phyloP scores from a whole-genome alignment of 495 filamentous ascomycete genomes.

The Aspergillus nanangensis region DNA sequence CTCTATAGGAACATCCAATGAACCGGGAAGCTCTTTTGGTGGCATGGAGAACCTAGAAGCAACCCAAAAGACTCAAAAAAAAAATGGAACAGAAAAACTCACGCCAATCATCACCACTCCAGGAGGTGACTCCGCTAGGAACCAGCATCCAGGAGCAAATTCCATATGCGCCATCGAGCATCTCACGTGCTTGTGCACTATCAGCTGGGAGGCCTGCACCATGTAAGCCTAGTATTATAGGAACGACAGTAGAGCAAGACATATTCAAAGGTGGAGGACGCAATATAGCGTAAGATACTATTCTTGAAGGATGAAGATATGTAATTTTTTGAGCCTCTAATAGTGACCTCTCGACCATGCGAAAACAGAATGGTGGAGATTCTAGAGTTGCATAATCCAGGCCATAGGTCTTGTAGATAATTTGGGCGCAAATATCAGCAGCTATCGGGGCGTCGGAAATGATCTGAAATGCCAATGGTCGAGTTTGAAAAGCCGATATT shows the following conservation, averaged over 20 bases:
- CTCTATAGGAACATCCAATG: too few species aligned
- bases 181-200: conserved; percentile 36
- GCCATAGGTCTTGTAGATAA: too few species aligned
- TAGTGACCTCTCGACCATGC: conserved; percentile 16
- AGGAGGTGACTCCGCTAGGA: conserved; percentile 55
- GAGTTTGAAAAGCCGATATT: too few species aligned
- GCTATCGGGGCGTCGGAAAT: too few species aligned
- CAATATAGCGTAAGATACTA: conserved; percentile 60
- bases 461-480: too few species aligned
- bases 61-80: neutral
- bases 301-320: conserved; percentile 49
- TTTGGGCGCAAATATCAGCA: too few species aligned
- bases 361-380: conserved; percentile 6
- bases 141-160: conserved; percentile 55
- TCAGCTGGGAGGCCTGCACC: conserved; percentile 56
- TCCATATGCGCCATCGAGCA: conserved; percentile 45
- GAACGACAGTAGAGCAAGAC: too few species aligned
- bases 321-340: conserved; percentile 52
- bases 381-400: neutral
- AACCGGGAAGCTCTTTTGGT: too few species aligned
- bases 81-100: conserved; percentile 12
- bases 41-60: too few species aligned
- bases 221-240: conserved; percentile 35
- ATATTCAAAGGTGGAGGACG: conserved; percentile 56
- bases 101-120: conserved; percentile 64